Evolutionary conservation across 495 filamentous ascomycete genomes (phyloP), one percentile per base, ranked within the genome.

Genomic region (Aspergillus hancockii): DNA sequence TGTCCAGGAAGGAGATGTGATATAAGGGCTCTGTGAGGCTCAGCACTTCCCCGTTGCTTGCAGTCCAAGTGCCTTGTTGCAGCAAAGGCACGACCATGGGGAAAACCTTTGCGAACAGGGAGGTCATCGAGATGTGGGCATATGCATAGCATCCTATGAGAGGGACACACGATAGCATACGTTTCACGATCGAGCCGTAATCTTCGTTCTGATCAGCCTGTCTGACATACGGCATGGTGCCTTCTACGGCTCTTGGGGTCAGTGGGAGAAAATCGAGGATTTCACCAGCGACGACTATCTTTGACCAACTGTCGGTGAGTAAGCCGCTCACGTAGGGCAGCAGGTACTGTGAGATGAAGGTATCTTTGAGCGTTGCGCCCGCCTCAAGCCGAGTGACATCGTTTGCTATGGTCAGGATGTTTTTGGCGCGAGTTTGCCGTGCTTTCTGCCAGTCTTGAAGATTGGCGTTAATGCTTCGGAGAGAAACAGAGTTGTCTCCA

Each of bases 41-140:
- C 13, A 63, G 13, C 16, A 21, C 32, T 13, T 62, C 59, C 14
- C 63, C 63, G n/a, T 49, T 54, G 7, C 58, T 55, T 0, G 59
- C 52, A 6, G 16, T 50, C 49, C 52, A 65, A n/a, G 32, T 4
- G 10, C 59, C 63, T 5, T 19, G 36, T 3, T 16, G 10, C 23
- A 54, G 5, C 13, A 57, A 18, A 1, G 41, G 47, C 0, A 28
- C 1, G 8, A 56, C 19, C 14, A 47, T 18, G 4, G 55, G 59
- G 0, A 36, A 10, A 1, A 51, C 9, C 14, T 54, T 40, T 0
- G 16, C 0, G 19, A 58, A 21, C 1, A 36, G 21, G 2, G 45
- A 28, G 4, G 34, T 41, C 60, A 63, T 59, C 8, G 55, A 32
- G 0, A 52, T 14, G 8, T 23, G 12, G 12, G 55, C 60, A 41